Evolutionary conservation across 2,329 filamentous ascomycete genomes (phyloP).

Genomic region (Teratosphaeria zuluensis): DNA sequence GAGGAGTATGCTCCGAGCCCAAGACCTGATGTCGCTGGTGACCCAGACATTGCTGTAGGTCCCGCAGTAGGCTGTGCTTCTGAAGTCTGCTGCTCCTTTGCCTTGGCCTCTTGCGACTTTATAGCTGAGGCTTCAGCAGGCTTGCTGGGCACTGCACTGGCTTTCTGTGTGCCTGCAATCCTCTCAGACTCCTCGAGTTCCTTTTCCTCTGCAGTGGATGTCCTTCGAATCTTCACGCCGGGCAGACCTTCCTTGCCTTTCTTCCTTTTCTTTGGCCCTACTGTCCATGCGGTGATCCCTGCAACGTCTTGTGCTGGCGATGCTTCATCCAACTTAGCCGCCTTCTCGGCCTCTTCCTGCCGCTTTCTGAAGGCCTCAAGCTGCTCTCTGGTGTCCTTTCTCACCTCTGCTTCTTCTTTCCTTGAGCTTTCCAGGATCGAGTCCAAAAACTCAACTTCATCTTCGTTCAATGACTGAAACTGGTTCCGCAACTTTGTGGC

Average conservation of each 20-base stretch:
- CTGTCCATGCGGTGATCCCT: conserved; percentile 3
- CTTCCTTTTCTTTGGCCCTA: conserved; percentile 27
- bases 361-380: conserved; percentile 50
- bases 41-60: neutral
- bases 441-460: conserved; percentile 66
- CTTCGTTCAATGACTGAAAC: conserved; percentile 66
- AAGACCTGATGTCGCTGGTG: neutral
- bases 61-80: neutral
- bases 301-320: conserved; percentile 32
- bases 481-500: conserved; percentile 61
- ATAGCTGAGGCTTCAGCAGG: neutral
- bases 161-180: neutral
- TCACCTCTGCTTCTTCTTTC: conserved; percentile 47
- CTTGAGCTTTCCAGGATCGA: conserved; percentile 48
- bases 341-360: conserved; percentile 50
- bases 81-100: neutral
- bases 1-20: neutral
- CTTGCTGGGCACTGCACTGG: neutral
- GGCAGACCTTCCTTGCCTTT: conserved; percentile 28
- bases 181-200: neutral
- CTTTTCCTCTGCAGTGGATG: conserved; percentile 19
- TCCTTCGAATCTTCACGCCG: conserved; percentile 36
- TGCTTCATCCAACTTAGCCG: conserved; percentile 37
- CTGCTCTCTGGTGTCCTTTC: conserved; percentile 49
- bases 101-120: neutral